Base-by-base conservation (phyloP, 164 flowering plant species). In the Amborella trichopoda region DNA sequence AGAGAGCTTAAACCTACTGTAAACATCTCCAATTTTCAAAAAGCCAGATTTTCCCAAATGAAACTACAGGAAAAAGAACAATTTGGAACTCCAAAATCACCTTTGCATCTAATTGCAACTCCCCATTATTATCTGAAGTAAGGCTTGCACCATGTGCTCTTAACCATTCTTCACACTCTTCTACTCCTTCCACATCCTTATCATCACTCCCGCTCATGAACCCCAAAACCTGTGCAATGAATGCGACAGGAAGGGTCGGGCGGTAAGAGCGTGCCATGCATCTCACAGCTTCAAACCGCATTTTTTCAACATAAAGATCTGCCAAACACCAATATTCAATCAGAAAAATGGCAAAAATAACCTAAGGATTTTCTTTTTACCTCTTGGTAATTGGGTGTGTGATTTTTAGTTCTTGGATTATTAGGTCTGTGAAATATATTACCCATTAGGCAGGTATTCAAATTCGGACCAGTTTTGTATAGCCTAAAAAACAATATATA, bases 231-330 rank as follows among this genome's bases (percentile, higher is more conserved):
- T 77, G 81, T 28, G 88, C 73, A 43, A 87, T 56, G 53, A 80
- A 82, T 10, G 75, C 37, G 43, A 87, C 83, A 54, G 99, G 91
- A 36, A 84, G 67, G 8, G 83, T 61, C 17, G 99, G 99, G 13
- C 96, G 96, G 63, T 88, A 87, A 5, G 96, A 74, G 49, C 90
- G 81, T 54, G 86, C 68, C 70, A 91, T 87, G 68, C 95, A 91
- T 60, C 47, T 81, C 48, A 84, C 75, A 50, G 96, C 99, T 41
- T 76, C 77, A 61, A 64, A 91, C 5, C 96, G 83, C 78, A 87
- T 87, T 73, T 82, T 91, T 61, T 91, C 99, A 28, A 77, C 81
- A 61, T 73, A 80, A 42, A 82, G 80, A 72, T 87, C 99, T 87
- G 78, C 68, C 69, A 1, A 40, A 3, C 3, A 38, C 9, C 20